Percentiles rank a stretch among this genome's conserved stretches.
phyloP scores from a whole-genome alignment of 805 yeast species.

The Cyberlindnera xylosilytica region DNA sequence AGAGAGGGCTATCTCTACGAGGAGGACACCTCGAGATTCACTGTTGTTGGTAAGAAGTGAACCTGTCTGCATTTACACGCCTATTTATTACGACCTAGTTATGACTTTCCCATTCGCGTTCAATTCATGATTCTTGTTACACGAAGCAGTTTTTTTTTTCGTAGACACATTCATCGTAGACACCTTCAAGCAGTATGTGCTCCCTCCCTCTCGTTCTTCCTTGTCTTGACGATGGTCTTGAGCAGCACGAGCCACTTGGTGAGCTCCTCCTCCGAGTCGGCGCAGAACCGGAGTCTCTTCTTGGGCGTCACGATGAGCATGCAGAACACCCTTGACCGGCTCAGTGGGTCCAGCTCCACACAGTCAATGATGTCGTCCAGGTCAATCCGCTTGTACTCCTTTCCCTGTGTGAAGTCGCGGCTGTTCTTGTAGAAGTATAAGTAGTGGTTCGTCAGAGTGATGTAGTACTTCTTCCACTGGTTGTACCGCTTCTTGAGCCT shows the following conservation, averaged over 20 bases:
- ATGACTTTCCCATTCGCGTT: too few relatives aligned
- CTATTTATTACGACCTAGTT: too few relatives aligned
- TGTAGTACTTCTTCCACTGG: conserved; percentile 46
- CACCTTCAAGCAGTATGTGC: too few relatives aligned
- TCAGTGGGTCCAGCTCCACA: conserved; percentile 47
- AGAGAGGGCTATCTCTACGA: conserved; percentile 38
- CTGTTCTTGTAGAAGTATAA: conserved; percentile 39
- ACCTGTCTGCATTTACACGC: too few relatives aligned
- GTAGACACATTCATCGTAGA: too few relatives aligned
- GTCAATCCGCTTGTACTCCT: conserved; percentile 31
- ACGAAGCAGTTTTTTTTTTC: too few relatives aligned
- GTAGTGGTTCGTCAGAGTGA: conserved; percentile 40
- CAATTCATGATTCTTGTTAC: too few relatives aligned
- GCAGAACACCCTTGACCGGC: conserved; percentile 42
- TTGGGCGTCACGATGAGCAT: conserved; percentile 44
- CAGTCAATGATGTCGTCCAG: conserved; percentile 41
- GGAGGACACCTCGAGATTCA: conserved; percentile 44
- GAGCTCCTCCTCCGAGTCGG: conserved; percentile 42
- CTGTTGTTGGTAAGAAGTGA: conserved; percentile 38
- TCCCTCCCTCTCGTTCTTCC: conserved; percentile 15
- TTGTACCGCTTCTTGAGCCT: conserved; percentile 40
- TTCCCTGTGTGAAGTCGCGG: conserved; percentile 17
- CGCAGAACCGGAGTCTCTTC: conserved; percentile 44
- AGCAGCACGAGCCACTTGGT: conserved; percentile 47
- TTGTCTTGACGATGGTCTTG: conserved; percentile 31